A percentile compares a stretch with the other conserved stretches of the same genome.
These are phyloP conservation scores for Pseudocohnilembus persalinus DNA, from an alignment of 169 alveolate species.

Conservation along the genomic window DNA sequence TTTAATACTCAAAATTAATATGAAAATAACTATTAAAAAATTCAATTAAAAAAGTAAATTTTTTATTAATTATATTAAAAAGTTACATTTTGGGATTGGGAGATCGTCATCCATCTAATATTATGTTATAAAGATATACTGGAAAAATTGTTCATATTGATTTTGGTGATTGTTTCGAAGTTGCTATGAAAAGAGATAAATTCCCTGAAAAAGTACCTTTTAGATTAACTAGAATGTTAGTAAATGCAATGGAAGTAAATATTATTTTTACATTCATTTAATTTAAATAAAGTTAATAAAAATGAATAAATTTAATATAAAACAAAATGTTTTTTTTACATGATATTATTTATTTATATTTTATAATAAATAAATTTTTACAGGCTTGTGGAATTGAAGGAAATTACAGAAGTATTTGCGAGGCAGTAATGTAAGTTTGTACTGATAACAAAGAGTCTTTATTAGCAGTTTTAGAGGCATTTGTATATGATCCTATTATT, in stretches of 20 bases:
- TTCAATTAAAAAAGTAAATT: too few species aligned
- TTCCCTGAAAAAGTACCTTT: slow-evolving; percentile 98
- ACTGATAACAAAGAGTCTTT: slow-evolving; percentile 86
- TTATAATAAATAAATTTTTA: too few species aligned
- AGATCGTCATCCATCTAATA: slow-evolving; percentile 97
- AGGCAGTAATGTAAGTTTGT: slow-evolving; percentile 81
- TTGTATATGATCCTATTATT: slow-evolving; percentile 95
- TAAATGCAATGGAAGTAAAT: slow-evolving; percentile 90
- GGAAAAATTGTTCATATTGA: slow-evolving; percentile 95
- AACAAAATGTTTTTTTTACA: too few species aligned
- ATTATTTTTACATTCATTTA: too few species aligned
- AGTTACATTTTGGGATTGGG: slow-evolving; percentile 95
- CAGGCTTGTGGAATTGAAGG: slow-evolving; percentile 78
- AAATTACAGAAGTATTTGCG: slow-evolving; percentile 79
- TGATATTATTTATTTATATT: too few species aligned
- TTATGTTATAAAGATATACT: slow-evolving; percentile 90
- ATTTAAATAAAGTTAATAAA: too few species aligned
- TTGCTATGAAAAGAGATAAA: slow-evolving; percentile 93
- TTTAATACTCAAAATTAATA: too few species aligned
- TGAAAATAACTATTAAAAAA: too few species aligned
- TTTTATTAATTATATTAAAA: too few species aligned
- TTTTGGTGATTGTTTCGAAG: slow-evolving; percentile 98
- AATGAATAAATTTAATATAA: too few species aligned
- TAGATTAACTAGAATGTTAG: slow-evolving; percentile 95
- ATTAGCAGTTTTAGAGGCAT: slow-evolving; percentile 91